Base-by-base conservation (phyloP, 2,329 filamentous ascomycete genomes). In the Epichloe uncinata region DNA sequence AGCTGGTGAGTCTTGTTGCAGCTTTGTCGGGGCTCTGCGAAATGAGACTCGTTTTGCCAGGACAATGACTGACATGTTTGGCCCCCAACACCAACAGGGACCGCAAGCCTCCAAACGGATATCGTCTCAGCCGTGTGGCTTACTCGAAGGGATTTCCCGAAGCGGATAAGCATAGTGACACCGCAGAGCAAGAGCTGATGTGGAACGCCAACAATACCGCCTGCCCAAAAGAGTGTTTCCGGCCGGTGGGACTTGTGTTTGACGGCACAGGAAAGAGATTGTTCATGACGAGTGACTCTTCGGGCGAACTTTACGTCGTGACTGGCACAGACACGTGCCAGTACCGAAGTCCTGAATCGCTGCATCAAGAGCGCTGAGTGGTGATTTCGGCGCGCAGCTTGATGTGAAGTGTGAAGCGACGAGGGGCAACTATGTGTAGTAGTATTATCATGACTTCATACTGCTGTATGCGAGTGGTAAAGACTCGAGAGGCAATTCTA, bases 221-320 rank as follows among this genome's bases (percentile, higher is more conserved):
- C 13, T 80, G 75, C 53, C 75, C 73, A 0, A 57, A 61, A 61
- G 33, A 56, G 3, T 80, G 76, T 60, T 75, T 80, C 62, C 67
- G 77, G 1, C 76, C 76, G 9, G 72, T 73, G 0, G 73, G 74
- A 0, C 64, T 80, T 13, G 62, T 61, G 1, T 59, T 66, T 30
- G 65, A 67, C 54, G 54, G 49, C 6, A 53, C 63, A 6, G 72
- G 71, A 2, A 47, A 52, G 0, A 61, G 75, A 3, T 62, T 80
- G 7, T 80, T 73, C 60, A 72, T 79, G 66, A 73, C 67, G 49
- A 73, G 69, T 36, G 77, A 80, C 57, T 54, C 66, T 2, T 75
- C 74, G 1, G 77, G 77, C 2, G 77, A 81, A 62, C 68, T 81
- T 20, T 79, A 71, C 56, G 68, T 78, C 8, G 52, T 73, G 37